A percentile compares a stretch with the other conserved stretches of the same genome.
Evolutionary conservation across 176 grass and related monocot genomes (phyloP).

Genomic region (Musa beccarii): DNA sequence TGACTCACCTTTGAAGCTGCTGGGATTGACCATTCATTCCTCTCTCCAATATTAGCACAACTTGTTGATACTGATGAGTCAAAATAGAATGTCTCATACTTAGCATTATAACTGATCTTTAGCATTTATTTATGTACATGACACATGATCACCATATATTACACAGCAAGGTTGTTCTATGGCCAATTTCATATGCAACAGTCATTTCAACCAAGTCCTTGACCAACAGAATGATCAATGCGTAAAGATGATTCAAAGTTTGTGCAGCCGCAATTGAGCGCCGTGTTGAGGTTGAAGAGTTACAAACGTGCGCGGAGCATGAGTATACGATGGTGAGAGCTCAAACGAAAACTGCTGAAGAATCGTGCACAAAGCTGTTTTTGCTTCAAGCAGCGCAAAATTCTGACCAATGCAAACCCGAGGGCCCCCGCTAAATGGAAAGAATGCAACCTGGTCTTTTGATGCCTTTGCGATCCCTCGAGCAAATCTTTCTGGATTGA

Average conservation of each 20-base stretch:
- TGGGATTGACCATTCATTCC: too few relatives aligned
- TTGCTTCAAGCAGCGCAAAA: constrained; percentile 54
- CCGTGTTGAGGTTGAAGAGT: constrained; percentile 65
- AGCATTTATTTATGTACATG: neutral
- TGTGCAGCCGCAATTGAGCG: constrained; percentile 45
- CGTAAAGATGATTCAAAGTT: constrained; percentile 16
- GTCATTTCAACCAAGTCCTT: too few relatives aligned
- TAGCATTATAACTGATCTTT: neutral
- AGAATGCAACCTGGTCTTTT: constrained; percentile 37
- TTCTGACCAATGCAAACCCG: constrained; percentile 63
- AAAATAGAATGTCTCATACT: too few relatives aligned
- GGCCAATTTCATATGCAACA: too few relatives aligned
- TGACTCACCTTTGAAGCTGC: too few relatives aligned
- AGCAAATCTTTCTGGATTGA: constrained; percentile 61
- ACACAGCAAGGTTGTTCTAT: neutral
- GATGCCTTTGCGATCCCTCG: constrained; percentile 52
- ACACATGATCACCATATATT: neutral
- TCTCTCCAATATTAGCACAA: too few relatives aligned
- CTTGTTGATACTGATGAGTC: too few relatives aligned
- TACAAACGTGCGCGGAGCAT: constrained; percentile 38
- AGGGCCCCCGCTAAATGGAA: constrained; percentile 61
- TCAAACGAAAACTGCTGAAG: constrained; percentile 65
- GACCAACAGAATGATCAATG: too few relatives aligned
- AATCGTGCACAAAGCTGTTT: constrained; percentile 50
- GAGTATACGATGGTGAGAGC: constrained; percentile 48